A percentile compares a stretch with the other conserved stretches of the same genome.
Conservation (phyloP, 2,329 filamentous ascomycete genomes). For the Scorias spongiosa region DNA sequence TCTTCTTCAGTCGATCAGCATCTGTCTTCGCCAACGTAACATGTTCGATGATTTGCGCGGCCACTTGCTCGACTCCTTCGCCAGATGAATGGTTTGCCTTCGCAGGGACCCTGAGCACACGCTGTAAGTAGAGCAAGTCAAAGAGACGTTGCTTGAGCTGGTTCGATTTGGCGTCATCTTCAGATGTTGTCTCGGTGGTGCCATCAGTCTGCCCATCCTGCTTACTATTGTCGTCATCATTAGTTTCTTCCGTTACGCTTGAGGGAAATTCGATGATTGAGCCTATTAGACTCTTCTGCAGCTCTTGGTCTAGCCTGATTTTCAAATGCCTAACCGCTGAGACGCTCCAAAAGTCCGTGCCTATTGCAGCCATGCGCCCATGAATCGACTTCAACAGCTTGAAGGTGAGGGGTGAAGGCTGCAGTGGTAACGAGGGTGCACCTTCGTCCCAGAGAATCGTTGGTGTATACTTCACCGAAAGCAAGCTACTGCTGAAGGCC, state of each 20-base stretch:
- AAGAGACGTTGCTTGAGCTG: slow-evolving; percentile 26
- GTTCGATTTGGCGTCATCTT: slow-evolving; percentile 2
- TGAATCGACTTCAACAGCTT: slow-evolving; percentile 53
- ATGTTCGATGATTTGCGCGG: slow-evolving; percentile 28
- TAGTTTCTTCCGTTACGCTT: slow-evolving; percentile 3
- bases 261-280: not conserved
- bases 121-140: slow-evolving; percentile 28
- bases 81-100: not conserved
- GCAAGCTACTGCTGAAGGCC: not conserved
- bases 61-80: not conserved
- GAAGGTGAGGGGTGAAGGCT: slow-evolving; percentile 63
- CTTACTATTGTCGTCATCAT: slow-evolving; percentile 5
- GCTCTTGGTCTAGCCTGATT: slow-evolving; percentile 37
- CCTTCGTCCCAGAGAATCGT: slow-evolving; percentile 63
- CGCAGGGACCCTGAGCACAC: slow-evolving; percentile 4
- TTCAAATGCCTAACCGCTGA: slow-evolving; percentile 52
- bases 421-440: slow-evolving; percentile 55
- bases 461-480: not conserved
- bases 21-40: slow-evolving; percentile 35
- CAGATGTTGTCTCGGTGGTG: slow-evolving; percentile 4
- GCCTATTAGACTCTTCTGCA: slow-evolving; percentile 26
- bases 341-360: slow-evolving; percentile 69
- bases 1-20: slow-evolving; percentile 42
- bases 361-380: slow-evolving; percentile 51
- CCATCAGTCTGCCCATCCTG: slow-evolving; percentile 5